These are phyloP conservation scores for Suhomyces ambrosiae DNA, from an alignment of 1,139 yeast species.

Conservation along the genomic window DNA sequence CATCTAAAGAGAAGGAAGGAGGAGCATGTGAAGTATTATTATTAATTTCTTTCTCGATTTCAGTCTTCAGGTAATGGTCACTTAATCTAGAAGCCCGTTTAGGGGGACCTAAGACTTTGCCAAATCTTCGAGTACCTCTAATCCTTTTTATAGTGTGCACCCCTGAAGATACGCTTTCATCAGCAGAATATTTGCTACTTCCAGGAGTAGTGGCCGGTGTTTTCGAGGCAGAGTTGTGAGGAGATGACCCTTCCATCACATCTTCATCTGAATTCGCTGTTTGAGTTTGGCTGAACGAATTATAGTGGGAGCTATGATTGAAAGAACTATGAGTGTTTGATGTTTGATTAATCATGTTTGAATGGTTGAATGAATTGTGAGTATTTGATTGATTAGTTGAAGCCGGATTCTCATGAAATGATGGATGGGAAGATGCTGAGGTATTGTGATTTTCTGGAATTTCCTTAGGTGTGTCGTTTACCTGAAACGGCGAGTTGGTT, in stretches of 20 bases:
- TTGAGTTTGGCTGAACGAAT: constrained; percentile 15
- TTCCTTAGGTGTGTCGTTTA: constrained; percentile 9
- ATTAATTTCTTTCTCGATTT: constrained; percentile 3
- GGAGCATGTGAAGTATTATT: constrained; percentile 12
- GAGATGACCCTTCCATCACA: constrained; percentile 16
- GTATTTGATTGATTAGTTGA: constrained; percentile 1
- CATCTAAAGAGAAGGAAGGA: constrained; percentile 17
- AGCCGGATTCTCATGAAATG: constrained; percentile 11
- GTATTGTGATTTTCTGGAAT: constrained; percentile 3
- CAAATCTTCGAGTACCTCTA: constrained; percentile 37
- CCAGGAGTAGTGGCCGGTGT: constrained; percentile 26
- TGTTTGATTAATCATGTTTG: no score
- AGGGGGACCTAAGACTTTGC: constrained; percentile 44
- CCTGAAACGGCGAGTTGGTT: constrained; percentile 3
- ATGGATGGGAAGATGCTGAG: constrained; percentile 15
- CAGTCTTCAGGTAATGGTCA: constrained; percentile 13
- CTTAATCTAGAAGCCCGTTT: constrained; percentile 34
- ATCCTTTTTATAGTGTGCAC: constrained; percentile 28
- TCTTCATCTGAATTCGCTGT: constrained; percentile 19
- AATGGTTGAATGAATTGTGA: constrained; percentile 7
- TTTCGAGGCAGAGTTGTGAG: constrained; percentile 15
- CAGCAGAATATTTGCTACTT: constrained; percentile 12
- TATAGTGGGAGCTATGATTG: constrained; percentile 3
- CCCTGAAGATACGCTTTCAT: constrained; percentile 6
- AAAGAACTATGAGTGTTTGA: constrained; percentile 1